These are phyloP conservation scores for Phaffia australis DNA, from an alignment of 768 basidiomycete genomes.

Conservation along the genomic window DNA sequence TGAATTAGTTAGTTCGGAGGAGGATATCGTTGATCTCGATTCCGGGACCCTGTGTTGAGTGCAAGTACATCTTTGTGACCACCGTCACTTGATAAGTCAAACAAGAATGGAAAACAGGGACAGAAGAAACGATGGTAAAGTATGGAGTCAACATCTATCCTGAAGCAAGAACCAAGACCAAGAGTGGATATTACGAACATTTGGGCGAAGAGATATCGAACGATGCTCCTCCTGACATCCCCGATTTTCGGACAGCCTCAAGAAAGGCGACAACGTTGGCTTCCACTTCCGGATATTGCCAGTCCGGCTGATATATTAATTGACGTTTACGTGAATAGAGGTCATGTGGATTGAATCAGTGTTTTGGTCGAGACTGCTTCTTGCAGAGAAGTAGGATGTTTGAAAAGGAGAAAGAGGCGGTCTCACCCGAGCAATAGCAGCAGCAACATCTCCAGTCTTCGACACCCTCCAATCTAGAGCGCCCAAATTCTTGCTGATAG, in stretches of 20 bases:
- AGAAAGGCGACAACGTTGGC: constrained; percentile 71
- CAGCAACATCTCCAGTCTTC: constrained; percentile 68
- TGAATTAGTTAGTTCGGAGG: neutral
- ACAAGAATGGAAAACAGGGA: too few relatives aligned
- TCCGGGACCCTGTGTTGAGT: neutral
- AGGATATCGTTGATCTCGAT: constrained; percentile 8
- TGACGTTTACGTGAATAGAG: constrained; percentile 1
- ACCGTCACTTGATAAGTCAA: constrained; percentile 5
- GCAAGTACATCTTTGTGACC: neutral
- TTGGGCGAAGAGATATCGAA: neutral
- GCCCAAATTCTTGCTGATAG: constrained; percentile 65
- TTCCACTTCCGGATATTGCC: constrained; percentile 61
- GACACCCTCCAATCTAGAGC: constrained; percentile 91
- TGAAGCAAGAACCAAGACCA: neutral
- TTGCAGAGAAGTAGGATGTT: neutral
- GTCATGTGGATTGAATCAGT: neutral
- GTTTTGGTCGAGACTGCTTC: neutral
- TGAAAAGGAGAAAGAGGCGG: neutral
- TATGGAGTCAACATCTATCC: neutral
- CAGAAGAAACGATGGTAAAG: neutral
- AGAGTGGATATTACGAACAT: neutral
- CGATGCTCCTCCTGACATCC: neutral
- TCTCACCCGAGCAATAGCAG: constrained; percentile 65
- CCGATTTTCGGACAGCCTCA: constrained; percentile 28
- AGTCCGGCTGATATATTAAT: constrained; percentile 38